Evolutionary conservation across 495 filamentous ascomycete species (phyloP), one percentile per base, ranked within the genome.

Genomic region (Talaromyces nanjingensis): DNA sequence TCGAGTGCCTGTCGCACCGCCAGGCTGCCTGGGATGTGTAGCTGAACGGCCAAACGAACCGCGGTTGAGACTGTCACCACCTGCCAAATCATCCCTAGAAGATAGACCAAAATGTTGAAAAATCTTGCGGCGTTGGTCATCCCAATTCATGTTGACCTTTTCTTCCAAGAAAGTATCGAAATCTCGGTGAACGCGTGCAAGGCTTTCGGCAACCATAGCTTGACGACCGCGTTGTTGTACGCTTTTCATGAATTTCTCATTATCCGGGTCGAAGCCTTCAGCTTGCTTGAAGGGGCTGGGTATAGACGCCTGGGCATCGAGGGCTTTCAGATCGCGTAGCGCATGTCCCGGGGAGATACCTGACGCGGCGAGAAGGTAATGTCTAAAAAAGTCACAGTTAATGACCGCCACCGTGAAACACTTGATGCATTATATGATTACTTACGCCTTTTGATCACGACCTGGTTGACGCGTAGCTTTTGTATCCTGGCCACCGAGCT

Each of bases 71-170:
- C 74, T 74, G 37, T 79, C 79, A 64, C 76, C 67, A 61, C 71
- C 70, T 59, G 75, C 66, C 29, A 71, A 58, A 8, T 81, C 79
- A 52, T 87, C 83, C 65, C 81, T 85, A 7, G 87, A 81, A 64
- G 83, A 89, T 47, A 99, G 88, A 7, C 94, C 94, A 72, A 99
- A 98, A 71, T 99, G 94, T 69, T 96, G 86, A 72, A 97, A 97
- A 60, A 98, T 96, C 60, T 87, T 86, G 71, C 88, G 89, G 42
- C 93, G 87, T 75, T 98, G 94, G 6, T 88, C 86, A 62, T 98
- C 92, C 93, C 93, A 98, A 73, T 97, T 91, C 79, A 94, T 87
- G 7, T 91, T 91, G 6, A 97, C 88, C 70, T 94, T 93, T 66
- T 96, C 92, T 71, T 97, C 94, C 53, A 99, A 77, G 72, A 96